These are phyloP conservation scores for Rhodotorula glutinis DNA, from an alignment of 1,284 basidiomycete genomes.

Conservation along the genomic window DNA sequence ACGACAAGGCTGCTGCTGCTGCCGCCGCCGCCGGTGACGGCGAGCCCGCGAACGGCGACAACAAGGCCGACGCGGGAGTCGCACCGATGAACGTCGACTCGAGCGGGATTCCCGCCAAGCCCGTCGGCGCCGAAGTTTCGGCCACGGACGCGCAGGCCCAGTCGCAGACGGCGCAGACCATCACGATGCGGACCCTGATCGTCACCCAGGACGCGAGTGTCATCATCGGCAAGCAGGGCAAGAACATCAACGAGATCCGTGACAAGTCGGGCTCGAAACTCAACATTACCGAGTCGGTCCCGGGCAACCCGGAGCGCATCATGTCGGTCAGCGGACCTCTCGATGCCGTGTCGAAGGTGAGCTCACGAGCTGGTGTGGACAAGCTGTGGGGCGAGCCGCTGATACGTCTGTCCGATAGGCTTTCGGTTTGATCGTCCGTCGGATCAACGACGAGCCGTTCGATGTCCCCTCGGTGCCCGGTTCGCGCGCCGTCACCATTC, in stretches of 20 bases:
- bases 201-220: slow-evolving; percentile 99
- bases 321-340: slow-evolving; percentile 95
- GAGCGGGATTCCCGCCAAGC: slow-evolving; percentile 23
- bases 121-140: slow-evolving; percentile 22
- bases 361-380: slow-evolving; percentile 30
- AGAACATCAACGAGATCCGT: slow-evolving; percentile 97
- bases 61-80: background rate
- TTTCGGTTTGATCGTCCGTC: slow-evolving; percentile 95
- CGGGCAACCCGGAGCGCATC: slow-evolving; percentile 96
- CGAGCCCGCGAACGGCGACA: background rate
- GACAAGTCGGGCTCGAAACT: slow-evolving; percentile 95
- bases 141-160: slow-evolving; percentile 12
- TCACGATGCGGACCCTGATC: slow-evolving; percentile 60
- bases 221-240: slow-evolving; percentile 95
- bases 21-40: slow-evolving; percentile 6
- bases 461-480: slow-evolving; percentile 96
- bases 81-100: slow-evolving; percentile 39
- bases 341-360: slow-evolving; percentile 94
- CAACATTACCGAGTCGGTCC: slow-evolving; percentile 92
- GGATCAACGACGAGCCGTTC: slow-evolving; percentile 99
- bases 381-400: background rate
- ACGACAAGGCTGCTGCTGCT: background rate
- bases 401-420: slow-evolving; percentile 59
- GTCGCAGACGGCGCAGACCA: slow-evolving; percentile 19
- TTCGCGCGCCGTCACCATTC: slow-evolving; percentile 96